These are phyloP conservation scores for Populus trichocarpa DNA, from an alignment of 441 rosid genomes.

Conservation along the genomic window DNA sequence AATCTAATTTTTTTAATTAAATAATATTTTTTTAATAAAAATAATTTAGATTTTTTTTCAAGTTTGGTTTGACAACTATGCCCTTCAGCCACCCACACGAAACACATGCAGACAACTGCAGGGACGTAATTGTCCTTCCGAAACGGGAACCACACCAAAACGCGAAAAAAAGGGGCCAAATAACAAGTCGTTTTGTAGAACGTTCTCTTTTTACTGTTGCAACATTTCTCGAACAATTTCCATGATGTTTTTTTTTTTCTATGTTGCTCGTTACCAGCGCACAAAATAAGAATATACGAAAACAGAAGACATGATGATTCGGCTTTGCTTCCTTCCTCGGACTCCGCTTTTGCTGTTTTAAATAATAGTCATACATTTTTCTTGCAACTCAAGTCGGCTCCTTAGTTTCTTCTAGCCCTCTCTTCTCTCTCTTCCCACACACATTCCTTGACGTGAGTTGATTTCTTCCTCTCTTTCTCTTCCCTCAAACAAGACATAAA, in stretches of 20 bases:
- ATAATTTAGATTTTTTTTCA: too few relatives aligned
- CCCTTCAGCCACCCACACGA: neutral
- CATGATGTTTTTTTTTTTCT: neutral
- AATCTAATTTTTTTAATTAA: too few relatives aligned
- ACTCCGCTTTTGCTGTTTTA: neutral
- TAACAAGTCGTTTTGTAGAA: neutral
- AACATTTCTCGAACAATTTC: neutral
- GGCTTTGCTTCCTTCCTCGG: conserved; percentile 11
- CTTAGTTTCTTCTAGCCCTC: neutral
- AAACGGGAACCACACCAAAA: neutral
- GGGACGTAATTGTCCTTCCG: neutral
- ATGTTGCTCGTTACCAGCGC: neutral
- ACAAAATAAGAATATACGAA: neutral
- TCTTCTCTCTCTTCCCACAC: neutral
- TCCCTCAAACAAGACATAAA: too few relatives aligned
- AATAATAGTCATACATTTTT: conserved; percentile 1
- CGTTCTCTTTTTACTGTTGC: neutral
- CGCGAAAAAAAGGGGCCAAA: neutral
- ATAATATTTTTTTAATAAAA: too few relatives aligned
- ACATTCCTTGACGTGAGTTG: neutral
- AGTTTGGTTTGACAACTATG: neutral
- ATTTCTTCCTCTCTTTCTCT: neutral
- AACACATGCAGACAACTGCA: neutral
- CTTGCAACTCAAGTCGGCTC: conserved; percentile 39
- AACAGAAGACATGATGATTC: neutral